Conservation (phyloP, 352 stramenopile species). For the Nothophytophthora sp. region DNA sequence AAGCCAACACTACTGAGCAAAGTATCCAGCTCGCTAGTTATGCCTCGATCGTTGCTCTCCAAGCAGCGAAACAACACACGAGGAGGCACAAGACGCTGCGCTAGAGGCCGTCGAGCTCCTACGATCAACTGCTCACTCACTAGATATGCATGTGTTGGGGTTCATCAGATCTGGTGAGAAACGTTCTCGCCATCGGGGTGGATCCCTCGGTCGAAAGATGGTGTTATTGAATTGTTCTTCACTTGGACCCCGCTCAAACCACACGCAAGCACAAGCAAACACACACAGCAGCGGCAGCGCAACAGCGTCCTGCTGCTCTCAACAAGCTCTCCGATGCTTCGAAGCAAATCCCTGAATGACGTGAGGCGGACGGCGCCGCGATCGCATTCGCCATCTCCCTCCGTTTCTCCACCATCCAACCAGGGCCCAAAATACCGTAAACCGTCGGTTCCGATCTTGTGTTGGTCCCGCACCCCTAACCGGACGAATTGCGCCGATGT, state of each 20-base stretch:
- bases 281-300: not conserved
- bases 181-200: slow-evolving; percentile 37
- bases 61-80: not conserved
- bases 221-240: slow-evolving; percentile 39
- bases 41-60: not conserved
- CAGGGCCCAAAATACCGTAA: no score
- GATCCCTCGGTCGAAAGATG: slow-evolving; percentile 49
- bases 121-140: not conserved
- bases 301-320: no score
- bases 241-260: slow-evolving; percentile 17
- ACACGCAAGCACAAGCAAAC: not conserved
- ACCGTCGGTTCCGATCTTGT: no score
- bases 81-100: not conserved
- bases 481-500: no score
- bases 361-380: no score
- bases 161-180: slow-evolving; percentile 47
- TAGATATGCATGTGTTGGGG: slow-evolving; percentile 5
- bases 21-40: not conserved
- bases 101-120: not conserved
- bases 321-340: no score
- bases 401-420: no score
- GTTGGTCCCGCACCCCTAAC: no score
- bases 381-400: no score
- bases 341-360: no score
- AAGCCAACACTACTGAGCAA: no score